Evolutionary conservation across 2,329 filamentous ascomycete species (phyloP), one percentile per base, ranked within the genome.

Genomic region (Cercospora brassicicola): DNA sequence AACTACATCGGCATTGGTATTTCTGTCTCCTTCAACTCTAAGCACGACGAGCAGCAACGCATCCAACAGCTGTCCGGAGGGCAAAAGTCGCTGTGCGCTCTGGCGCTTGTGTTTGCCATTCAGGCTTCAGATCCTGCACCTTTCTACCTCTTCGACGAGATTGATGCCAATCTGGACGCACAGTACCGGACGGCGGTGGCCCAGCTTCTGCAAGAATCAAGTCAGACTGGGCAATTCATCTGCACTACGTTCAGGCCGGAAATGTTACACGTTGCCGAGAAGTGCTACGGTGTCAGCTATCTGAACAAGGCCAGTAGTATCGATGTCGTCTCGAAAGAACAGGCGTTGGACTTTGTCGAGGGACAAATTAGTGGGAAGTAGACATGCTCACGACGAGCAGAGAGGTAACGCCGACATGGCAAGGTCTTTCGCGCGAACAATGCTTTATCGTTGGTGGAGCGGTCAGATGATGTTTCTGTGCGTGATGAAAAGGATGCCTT

Each of bases 71-170:
- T 99, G 71, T 96, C 92, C 74, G 95, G 95, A 84, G 95, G 95
- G 33, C 95, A 99, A 77, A 99, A 99, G 87, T 76, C 92, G 87
- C 85, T 98, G 70, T 98, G 94, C 80, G 95, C 95, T 9, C 88
- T 99, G n/a, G 96, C 95, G 55, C 88, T 99, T 62, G 96, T 99
- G 73, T 99, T 99, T 78, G 95, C 95, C n/a, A 96, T 99, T 73
- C 95, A 99, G 81, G 92, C 94, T 74, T 97, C 94, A 68, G 95
- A 99, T 79, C 95, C 94, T 9, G 96, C 94, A 55, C 95, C 95
- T 1, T 98, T 99, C 85, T 97, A 99, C 79, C 94, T 99, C 76
- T 99, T 99, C 75, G 95, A 99, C 79, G 95, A 99, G 81, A 97
- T 99, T 71, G 95, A 99, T 78, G 95, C 95, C 79, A 99, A 99